A percentile compares a stretch with the other conserved stretches of the same genome.
These are phyloP conservation scores for Beauveria pseudobassiana DNA, from an alignment of 2,329 filamentous ascomycete genomes.

Conservation along the genomic window DNA sequence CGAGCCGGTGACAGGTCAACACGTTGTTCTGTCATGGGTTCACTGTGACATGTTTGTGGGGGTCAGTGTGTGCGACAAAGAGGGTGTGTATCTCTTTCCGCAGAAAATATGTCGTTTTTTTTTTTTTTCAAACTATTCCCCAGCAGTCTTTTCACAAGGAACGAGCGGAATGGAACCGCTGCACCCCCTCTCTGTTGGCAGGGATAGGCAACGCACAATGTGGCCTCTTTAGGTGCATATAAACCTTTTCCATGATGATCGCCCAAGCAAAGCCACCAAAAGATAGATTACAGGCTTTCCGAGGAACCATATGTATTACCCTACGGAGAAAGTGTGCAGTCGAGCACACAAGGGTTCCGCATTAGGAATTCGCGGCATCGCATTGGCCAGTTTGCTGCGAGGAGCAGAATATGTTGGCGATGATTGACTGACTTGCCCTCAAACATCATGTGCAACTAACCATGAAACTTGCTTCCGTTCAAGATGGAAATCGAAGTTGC, in stretches of 20 bases:
- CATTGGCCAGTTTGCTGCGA: neutral
- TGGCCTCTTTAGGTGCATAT: neutral
- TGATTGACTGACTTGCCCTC: too few species aligned
- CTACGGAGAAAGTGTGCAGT: too few species aligned
- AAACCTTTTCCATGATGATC: neutral
- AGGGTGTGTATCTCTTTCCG: neutral
- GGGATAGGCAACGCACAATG: neutral
- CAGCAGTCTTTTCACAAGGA: neutral
- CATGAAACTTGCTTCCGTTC: too few species aligned
- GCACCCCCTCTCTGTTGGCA: neutral
- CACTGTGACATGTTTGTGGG: neutral
- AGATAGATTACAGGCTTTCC: neutral
- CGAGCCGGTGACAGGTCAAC: constrained; percentile 5
- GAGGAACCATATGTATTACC: too few species aligned
- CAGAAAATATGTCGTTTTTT: neutral
- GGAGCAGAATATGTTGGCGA: too few species aligned
- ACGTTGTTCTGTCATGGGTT: neutral
- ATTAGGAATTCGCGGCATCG: neutral
- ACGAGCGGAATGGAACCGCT: neutral
- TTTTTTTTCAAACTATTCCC: too few species aligned
- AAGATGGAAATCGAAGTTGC: too few species aligned
- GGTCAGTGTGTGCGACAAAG: neutral
- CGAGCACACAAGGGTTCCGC: neutral
- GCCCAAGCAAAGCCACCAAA: neutral
- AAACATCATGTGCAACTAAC: too few species aligned